Conservation (phyloP, 2,329 filamentous ascomycete species). For the Phialemonium atrogriseum region DNA sequence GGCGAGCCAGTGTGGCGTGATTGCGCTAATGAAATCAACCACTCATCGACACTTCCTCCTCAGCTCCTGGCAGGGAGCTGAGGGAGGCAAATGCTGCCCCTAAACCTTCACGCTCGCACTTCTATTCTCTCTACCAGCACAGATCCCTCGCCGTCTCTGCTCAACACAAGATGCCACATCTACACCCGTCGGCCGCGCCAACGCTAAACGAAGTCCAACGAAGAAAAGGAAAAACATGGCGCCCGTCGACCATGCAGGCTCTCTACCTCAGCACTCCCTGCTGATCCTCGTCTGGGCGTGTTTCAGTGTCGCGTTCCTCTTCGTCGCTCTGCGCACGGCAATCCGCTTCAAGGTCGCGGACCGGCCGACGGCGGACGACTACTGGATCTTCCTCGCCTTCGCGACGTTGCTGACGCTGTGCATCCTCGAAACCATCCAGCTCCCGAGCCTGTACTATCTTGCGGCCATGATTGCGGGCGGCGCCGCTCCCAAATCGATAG, state of each 20-base stretch:
- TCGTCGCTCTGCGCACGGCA: conserved; percentile 17
- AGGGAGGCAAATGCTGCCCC: no score
- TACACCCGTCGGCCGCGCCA: no score
- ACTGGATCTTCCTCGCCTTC: conserved; percentile 21
- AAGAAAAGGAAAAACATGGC: conserved; percentile 4
- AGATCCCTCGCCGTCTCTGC: no score
- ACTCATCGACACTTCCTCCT: no score
- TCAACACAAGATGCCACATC: no score
- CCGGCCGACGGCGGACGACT: conserved; percentile 18
- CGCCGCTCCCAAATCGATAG: conserved; percentile 8
- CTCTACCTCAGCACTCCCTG: conserved; percentile 14
- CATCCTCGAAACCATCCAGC: conserved; percentile 18
- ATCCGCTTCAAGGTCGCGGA: conserved; percentile 16
- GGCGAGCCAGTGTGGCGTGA: no score
- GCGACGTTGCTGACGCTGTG: conserved; percentile 15
- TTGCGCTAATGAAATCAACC: no score
- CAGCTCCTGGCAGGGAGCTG: no score
- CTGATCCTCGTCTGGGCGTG: conserved; percentile 20
- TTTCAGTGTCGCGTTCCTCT: conserved; percentile 17
- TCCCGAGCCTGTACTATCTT: conserved; percentile 17
- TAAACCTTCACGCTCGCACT: no score
- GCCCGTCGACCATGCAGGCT: conserved; percentile 8
- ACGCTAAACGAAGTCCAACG: conserved; percentile 1
- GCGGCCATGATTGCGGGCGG: conserved; percentile 12
- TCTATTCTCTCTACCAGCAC: no score